A percentile compares a stretch with the other conserved stretches of the same genome.
Evolutionary conservation across 805 yeast genomes (phyloP).

Genomic region (Zygosaccharomyces siamensis): DNA sequence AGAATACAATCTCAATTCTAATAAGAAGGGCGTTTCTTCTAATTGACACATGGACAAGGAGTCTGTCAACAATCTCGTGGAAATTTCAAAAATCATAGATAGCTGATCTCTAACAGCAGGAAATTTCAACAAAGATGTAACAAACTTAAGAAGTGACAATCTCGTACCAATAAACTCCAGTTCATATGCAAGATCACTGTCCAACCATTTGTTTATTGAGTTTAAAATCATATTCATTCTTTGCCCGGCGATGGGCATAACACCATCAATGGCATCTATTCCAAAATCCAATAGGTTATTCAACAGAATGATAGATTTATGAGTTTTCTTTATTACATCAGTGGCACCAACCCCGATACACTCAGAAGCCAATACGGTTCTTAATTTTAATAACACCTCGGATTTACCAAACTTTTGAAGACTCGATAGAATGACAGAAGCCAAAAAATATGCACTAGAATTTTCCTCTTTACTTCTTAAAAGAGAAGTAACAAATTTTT

Average conservation of each 20-base stretch:
- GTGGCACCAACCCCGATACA: conserved; percentile 48
- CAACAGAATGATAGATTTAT: conserved; percentile 45
- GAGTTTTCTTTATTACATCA: conserved; percentile 42
- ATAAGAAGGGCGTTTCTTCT: conserved; percentile 33
- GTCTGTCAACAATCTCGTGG: conserved; percentile 39
- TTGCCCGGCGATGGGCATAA: conserved; percentile 54
- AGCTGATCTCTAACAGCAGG: conserved; percentile 39
- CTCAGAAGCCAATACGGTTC: conserved; percentile 63
- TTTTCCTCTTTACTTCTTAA: conserved; percentile 32
- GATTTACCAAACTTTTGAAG: conserved; percentile 37
- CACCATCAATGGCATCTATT: conserved; percentile 25
- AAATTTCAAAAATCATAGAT: conserved; percentile 39
- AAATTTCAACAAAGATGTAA: conserved; percentile 26
- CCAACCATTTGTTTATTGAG: conserved; percentile 53
- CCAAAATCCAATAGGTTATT: conserved; percentile 36
- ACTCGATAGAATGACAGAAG: conserved; percentile 36
- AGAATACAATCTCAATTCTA: conserved; percentile 45
- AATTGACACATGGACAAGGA: conserved; percentile 31
- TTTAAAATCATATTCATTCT: conserved; percentile 59
- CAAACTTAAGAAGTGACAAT: conserved; percentile 46
- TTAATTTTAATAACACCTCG: conserved; percentile 43
- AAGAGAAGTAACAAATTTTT: conserved; percentile 34
- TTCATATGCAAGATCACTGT: conserved; percentile 58
- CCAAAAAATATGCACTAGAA: conserved; percentile 26
- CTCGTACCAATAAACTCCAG: conserved; percentile 48